Percentiles rank a stretch among this genome's conserved stretches.
These are phyloP conservation scores for Fusarium siculi DNA, from an alignment of 2,329 filamentous ascomycete genomes.

Conservation along the genomic window DNA sequence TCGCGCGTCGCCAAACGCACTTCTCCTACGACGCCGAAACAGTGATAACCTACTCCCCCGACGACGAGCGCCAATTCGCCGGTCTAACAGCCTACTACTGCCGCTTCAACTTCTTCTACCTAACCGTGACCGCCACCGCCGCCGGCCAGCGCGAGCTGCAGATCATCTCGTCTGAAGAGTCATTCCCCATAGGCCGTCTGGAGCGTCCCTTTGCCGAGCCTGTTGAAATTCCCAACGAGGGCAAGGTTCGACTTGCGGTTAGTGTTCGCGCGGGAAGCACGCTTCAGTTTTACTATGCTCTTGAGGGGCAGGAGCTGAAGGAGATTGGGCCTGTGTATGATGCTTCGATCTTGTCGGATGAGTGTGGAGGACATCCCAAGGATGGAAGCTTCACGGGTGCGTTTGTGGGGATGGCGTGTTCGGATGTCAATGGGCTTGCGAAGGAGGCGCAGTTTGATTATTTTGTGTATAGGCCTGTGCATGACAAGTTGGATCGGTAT, in stretches of 20 bases:
- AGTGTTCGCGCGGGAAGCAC: conserved; percentile 58
- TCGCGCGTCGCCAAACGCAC: conserved; percentile 65
- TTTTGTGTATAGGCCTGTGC: conserved; percentile 61
- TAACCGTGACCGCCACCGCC: conserved; percentile 66
- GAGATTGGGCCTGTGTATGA: conserved; percentile 66
- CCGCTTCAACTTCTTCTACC: conserved; percentile 73
- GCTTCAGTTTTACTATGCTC: conserved; percentile 67
- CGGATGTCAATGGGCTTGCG: conserved; percentile 64
- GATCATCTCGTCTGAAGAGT: conserved; percentile 66
- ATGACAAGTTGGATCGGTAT: conserved; percentile 61
- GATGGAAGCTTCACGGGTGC: conserved; percentile 74
- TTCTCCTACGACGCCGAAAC: conserved; percentile 72
- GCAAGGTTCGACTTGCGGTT: conserved; percentile 64
- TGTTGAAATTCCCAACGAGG: conserved; percentile 62
- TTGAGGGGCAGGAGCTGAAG: conserved; percentile 57
- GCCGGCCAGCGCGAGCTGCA: conserved; percentile 68
- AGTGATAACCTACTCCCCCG: conserved; percentile 61
- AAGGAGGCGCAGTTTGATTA: conserved; percentile 61
- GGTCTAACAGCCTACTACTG: conserved; percentile 71
- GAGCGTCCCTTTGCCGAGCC: conserved; percentile 54
- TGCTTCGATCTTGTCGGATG: conserved; percentile 69
- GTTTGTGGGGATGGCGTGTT: conserved; percentile 66
- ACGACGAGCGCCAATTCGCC: conserved; percentile 69
- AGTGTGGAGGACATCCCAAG: conserved; percentile 69
- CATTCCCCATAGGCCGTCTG: conserved; percentile 64